Base-by-base conservation (phyloP, 805 yeast genomes). In the Saturnispora besseyi region DNA sequence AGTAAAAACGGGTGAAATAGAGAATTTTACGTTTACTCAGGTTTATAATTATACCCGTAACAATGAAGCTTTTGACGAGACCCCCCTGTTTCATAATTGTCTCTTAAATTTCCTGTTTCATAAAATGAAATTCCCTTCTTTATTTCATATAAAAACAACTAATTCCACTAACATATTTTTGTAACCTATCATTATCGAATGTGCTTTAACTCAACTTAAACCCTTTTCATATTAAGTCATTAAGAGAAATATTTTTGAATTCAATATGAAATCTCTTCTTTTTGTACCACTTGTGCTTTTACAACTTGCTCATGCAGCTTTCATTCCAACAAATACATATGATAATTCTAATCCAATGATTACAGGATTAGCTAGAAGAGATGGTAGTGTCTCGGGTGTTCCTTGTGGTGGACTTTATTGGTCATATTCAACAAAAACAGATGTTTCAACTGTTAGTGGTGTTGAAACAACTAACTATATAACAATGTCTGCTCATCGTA, bases 361-460 rank as follows among this genome's bases (percentile, higher is more conserved):
- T 2, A 37, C 49, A 7, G 43, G 24, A 11, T 31, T 43, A 7
- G 36, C 36, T 15, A 43, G 30, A 29, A 29, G 45, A 43, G 45
- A 30, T 12, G 45, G 36, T 30, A 26, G 8, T 21, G 45, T 30
- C 15, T 15, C 45, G 6, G 44, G 44, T 8, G 37, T 43, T 43
- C 29, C 34, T 1, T 43, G 45, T 28, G 45, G 45, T 15, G 21
- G 15, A 15, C 34, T 21, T 13, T 43, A 43, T 21, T 43, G 45
- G 45, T 43, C 45, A 30, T 43, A 30, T 31, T 29, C 45, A 9
- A 43, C 45, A 6, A 31, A 30, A 29, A 43, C 45, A 2, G 22
- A 13, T 5, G 36, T 43, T 29, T 12, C 28, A 29, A 43, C 30
- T 9, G 42, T 24, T 21, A 24, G 21, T 44, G 41, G 26, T 34